Percentiles rank a stretch among this genome's conserved stretches.
These are phyloP conservation scores for Suillus alpinus DNA, from an alignment of 768 basidiomycete genomes.

Conservation along the genomic window DNA sequence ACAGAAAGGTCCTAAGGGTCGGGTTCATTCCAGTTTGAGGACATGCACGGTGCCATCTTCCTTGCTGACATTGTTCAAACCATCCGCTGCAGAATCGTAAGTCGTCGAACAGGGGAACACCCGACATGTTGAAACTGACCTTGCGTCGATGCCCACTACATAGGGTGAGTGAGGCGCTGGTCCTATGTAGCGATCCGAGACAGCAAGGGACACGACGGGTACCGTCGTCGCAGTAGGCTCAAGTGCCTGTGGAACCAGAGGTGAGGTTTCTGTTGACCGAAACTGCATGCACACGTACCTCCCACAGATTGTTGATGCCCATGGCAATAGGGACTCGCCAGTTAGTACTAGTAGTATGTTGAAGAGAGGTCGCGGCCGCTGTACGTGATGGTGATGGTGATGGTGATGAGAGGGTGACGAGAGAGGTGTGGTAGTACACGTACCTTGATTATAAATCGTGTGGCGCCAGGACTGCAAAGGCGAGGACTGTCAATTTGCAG, in stretches of 20 bases:
- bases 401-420: background rate
- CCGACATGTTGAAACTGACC: background rate
- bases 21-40: background rate
- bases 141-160: background rate
- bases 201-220: background rate
- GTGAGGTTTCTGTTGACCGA: no score
- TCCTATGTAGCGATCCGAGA: background rate
- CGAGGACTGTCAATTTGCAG: background rate
- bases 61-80: slow-evolving; percentile 1
- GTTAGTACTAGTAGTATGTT: no score
- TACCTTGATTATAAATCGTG: background rate
- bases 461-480: background rate
- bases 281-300: no score
- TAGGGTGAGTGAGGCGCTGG: background rate
- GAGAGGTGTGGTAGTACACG: no score
- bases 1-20: background rate
- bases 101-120: background rate
- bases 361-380: no score
- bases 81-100: background rate
- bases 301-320: background rate
- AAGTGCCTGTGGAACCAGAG: no score
- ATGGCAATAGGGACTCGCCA: no score
- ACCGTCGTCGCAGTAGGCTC: background rate
- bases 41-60: background rate
- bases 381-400: no score